Evolutionary conservation across 129 eudicot species (phyloP), one percentile per base, ranked within the genome.

Genomic region (Scalesia atractyloides): DNA sequence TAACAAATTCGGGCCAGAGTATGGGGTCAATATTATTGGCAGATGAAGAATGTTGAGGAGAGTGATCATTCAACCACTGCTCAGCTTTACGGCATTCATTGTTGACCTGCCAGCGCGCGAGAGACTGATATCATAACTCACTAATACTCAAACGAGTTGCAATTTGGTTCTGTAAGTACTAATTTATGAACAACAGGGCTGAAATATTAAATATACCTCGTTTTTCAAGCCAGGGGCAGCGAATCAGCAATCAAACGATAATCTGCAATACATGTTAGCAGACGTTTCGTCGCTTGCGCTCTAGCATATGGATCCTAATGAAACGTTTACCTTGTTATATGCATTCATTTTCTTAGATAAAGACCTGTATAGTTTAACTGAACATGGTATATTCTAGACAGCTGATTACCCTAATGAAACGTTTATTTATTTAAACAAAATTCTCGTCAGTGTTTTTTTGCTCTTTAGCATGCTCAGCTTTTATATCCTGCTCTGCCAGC

Each of bases 381-480:
- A 39, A 5, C 34, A 30, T 30, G 34, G 34, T 30, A 30, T 30
- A 30, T 30, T 30, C 34, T 30, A 30, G 34, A 30, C 5, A 30
- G 34, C 34, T 41, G 74, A 43, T 58, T 58, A 46, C 44, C 11
- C 33, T 48, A 24, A 58, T 11, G 43, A 59, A 43, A 64, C 5
- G 50, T 17, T 15, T 12, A 67, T 37, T 94, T 90, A 51, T 79
- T 90, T 90, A 90, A 41, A 94, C 93, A 81, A 82, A 94, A 64
- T 93, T 76, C 80, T 90, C 99, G 9, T 88, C 83, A 46, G 84
- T 68, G 64, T 90, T 94, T 69, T 84, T 86, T 85, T 81, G 81
- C 41, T 94, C 96, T 74, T 90, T 88, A 72, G 92, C 83, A 75
- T 73, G 88, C 71, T 94, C 97, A 82, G 86, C 82, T 75, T 82